Percentiles rank a stretch among this genome's conserved stretches.
These are phyloP conservation scores for Coemansia sp. DNA, from an alignment of 192 early-diverging fungal species.

Conservation along the genomic window DNA sequence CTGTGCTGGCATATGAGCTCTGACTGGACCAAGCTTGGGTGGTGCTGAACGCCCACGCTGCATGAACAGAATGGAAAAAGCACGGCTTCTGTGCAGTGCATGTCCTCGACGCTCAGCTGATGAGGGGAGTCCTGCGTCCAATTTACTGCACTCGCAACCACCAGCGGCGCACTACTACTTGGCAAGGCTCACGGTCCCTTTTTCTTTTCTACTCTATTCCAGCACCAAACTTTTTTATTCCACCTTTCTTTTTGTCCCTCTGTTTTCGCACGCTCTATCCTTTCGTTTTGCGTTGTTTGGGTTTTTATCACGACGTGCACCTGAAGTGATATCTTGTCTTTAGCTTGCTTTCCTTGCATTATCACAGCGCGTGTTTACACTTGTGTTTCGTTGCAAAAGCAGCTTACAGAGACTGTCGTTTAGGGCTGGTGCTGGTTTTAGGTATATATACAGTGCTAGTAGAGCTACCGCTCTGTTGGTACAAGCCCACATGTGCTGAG, in stretches of 20 bases:
- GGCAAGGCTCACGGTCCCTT: neutral
- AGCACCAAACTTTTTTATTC: slow-evolving; percentile 7
- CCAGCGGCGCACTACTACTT: neutral
- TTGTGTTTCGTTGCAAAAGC: no score
- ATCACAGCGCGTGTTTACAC: no score
- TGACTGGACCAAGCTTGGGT: neutral
- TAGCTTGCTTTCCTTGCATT: no score
- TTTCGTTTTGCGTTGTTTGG: slow-evolving; percentile 1
- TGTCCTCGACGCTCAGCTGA: slow-evolving; percentile 1
- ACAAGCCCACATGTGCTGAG: neutral
- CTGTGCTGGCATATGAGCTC: neutral
- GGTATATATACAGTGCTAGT: neutral
- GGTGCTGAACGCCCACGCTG: neutral
- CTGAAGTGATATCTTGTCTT: no score
- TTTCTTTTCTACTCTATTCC: slow-evolving; percentile 19
- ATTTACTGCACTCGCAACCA: neutral
- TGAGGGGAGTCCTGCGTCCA: neutral
- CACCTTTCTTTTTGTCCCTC: slow-evolving; percentile 15
- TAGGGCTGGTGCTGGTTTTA: neutral
- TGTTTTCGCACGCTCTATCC: slow-evolving; percentile 12
- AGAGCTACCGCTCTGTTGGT: neutral
- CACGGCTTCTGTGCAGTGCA: neutral
- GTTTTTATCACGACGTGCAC: neutral
- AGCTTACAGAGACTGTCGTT: no score
- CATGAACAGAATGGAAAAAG: neutral